Base-by-base conservation (phyloP, 257 asterid genomes). In the Solanum medicagineum region DNA sequence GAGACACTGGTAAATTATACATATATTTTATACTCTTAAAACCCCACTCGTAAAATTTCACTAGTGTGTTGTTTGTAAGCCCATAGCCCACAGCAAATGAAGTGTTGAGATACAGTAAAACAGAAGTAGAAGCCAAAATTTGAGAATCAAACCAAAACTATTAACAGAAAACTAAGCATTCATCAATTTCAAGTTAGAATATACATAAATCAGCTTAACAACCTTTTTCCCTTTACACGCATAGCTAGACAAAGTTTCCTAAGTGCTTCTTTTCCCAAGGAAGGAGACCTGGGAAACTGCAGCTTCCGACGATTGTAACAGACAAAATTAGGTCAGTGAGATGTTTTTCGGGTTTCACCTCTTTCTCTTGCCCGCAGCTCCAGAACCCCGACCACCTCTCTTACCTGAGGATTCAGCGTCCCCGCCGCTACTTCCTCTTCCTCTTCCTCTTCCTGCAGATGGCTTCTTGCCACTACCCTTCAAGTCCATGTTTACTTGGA, bases 401-500 rank as follows among this genome's bases (percentile, higher is more conserved):
- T 91, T 68, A 8, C 91, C 59, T 22, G 81, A 86, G 53, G 92
- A 87, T 85, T 91, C 91, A n/a, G 94, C 91, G 9, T 85, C 89
- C 84, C 86, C 90, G 2, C 91, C 86, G n/a, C 90, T 66, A 24
- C 87, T 83, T 75, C 32, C 3, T 2, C 32, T 29, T 70, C 92
- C 92, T 88, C 84, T 66, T 29, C 91, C 93, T 86, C 97, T 90
- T n/a, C 95, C 95, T 2, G 94, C 45, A n/a, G 93, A 81, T 0
- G 89, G 85, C 90, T 88, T 96, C 81, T 89, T 94, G 59, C 90
- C 87, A 20, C 91, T 82, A 84, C 93, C 93, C 91, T 94, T 96
- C 87, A 96, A 87, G n/a, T 94, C 97, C 92, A 94, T 81, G 71
- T 93, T 84, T 47, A 96, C 98, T 87, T 90, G 85, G 86, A 94